Conservation (phyloP, 208 protist genomes). For the Strigomonas culicis region DNA sequence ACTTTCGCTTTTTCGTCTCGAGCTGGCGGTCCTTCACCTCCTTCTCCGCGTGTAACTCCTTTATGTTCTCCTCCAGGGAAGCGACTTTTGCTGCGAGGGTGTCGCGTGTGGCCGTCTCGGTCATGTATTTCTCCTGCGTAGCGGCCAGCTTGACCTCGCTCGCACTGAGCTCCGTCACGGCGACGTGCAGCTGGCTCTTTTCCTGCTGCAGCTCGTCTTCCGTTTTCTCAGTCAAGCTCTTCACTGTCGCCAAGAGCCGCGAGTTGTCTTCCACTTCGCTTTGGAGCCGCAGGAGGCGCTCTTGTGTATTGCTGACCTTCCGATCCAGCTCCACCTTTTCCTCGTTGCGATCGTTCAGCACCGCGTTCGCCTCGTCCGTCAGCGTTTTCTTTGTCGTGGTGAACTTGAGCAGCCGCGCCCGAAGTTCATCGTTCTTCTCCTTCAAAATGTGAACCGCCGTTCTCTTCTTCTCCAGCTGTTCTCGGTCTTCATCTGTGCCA, state of each 20-base stretch:
- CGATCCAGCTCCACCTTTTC: constrained; percentile 62
- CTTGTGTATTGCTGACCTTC: constrained; percentile 44
- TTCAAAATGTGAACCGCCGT: constrained; percentile 34
- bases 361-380: constrained; percentile 35
- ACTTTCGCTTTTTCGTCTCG: constrained; percentile 49
- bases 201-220: constrained; percentile 45
- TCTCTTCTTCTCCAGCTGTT: constrained; percentile 38
- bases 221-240: constrained; percentile 35
- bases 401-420: constrained; percentile 45
- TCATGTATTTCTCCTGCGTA: constrained; percentile 29
- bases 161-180: constrained; percentile 29
- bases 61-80: constrained; percentile 39
- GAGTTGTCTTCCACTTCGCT: constrained; percentile 45
- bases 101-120: constrained; percentile 35
- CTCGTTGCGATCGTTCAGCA: constrained; percentile 33
- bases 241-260: constrained; percentile 45
- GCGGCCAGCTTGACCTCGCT: constrained; percentile 37
- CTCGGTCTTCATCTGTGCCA: constrained; percentile 35
- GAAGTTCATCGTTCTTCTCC: constrained; percentile 47
- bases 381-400: constrained; percentile 36
- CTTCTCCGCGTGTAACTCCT: constrained; percentile 29
- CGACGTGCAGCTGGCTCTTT: constrained; percentile 43
- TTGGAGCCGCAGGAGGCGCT: constrained; percentile 31
- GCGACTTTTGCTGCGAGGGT: constrained; percentile 48
- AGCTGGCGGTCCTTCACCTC: constrained; percentile 52